These are phyloP conservation scores for Aspergillus neoniger DNA, from an alignment of 2,329 filamentous ascomycete genomes.

Conservation along the genomic window DNA sequence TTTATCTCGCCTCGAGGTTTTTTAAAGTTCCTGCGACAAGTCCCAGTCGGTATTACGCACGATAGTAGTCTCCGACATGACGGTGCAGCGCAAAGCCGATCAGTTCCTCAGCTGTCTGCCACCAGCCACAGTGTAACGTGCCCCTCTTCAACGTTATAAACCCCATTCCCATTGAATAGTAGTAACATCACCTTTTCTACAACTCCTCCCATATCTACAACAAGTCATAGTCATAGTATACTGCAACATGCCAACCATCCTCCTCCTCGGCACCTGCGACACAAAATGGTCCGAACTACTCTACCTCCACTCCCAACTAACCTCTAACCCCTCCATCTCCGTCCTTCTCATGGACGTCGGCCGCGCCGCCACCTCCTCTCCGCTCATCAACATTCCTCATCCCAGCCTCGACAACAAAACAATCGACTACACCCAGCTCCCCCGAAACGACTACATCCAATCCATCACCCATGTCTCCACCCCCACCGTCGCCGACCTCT, in stretches of 20 bases:
- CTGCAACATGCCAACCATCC: slow-evolving; percentile 43
- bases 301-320: slow-evolving; percentile 53
- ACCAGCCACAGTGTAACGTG: no score
- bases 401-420: slow-evolving; percentile 30
- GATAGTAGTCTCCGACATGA: no score
- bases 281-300: slow-evolving; percentile 64
- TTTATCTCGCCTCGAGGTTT: no score
- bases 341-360: slow-evolving; percentile 30
- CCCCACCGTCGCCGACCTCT: slow-evolving; percentile 44
- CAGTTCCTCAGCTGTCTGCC: no score
- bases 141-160: neutral
- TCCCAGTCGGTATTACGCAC: no score
- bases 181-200: neutral
- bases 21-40: no score
- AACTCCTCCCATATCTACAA: neutral
- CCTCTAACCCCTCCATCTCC: slow-evolving; percentile 36
- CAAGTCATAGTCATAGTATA: neutral
- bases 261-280: slow-evolving; percentile 65
- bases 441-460: slow-evolving; percentile 59
- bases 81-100: no score
- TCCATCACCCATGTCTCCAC: slow-evolving; percentile 56
- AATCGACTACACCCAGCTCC: slow-evolving; percentile 29
- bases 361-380: slow-evolving; percentile 38
- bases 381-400: slow-evolving; percentile 53
- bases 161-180: neutral